Evolutionary conservation across 768 basidiomycete genomes (phyloP).

Genomic region (Exidia glandulosa): DNA sequence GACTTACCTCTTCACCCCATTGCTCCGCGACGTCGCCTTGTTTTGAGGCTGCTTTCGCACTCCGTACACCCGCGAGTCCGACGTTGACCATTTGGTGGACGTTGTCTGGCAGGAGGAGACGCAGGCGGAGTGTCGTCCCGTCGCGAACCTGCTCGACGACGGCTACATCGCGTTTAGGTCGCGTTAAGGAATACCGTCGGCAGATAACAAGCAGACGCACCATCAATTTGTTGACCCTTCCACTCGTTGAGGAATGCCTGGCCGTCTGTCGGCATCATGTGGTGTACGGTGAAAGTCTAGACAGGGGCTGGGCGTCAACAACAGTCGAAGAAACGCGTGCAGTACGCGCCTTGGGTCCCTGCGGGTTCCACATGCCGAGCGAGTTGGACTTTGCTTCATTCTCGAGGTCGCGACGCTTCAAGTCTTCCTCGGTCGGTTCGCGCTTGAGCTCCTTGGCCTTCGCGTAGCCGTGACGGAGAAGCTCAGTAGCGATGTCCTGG

Average conservation of each 20-base stretch:
- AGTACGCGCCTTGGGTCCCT: conserved; percentile 51
- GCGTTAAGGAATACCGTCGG: conserved; percentile 5
- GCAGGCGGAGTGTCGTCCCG: conserved; percentile 79
- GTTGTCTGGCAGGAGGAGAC: conserved; percentile 78
- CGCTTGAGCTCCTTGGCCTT: conserved; percentile 82
- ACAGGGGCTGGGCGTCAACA: conserved; percentile 3
- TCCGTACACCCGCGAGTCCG: conserved; percentile 70
- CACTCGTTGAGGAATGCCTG: conserved; percentile 81
- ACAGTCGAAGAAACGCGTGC: conserved; percentile 1
- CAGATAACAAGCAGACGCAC: conserved; percentile 26
- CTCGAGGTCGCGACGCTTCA: conserved; percentile 61
- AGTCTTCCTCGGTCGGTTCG: conserved; percentile 71
- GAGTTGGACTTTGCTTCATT: conserved; percentile 61
- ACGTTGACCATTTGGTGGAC: conserved; percentile 88
- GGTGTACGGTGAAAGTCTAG: conserved; percentile 62
- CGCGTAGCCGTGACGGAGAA: conserved; percentile 88
- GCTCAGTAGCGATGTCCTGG: conserved; percentile 58
- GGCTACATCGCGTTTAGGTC: no score
- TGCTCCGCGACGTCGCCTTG: conserved; percentile 71
- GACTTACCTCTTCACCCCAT: conserved; percentile 78
- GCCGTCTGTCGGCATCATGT: conserved; percentile 84
- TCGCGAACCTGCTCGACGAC: conserved; percentile 92
- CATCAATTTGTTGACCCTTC: conserved; percentile 87
- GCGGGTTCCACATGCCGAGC: conserved; percentile 79
- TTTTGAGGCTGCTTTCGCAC: conserved; percentile 56